Base-by-base conservation (phyloP, 2,329 filamentous ascomycete genomes). In the Colletotrichum magnum region DNA sequence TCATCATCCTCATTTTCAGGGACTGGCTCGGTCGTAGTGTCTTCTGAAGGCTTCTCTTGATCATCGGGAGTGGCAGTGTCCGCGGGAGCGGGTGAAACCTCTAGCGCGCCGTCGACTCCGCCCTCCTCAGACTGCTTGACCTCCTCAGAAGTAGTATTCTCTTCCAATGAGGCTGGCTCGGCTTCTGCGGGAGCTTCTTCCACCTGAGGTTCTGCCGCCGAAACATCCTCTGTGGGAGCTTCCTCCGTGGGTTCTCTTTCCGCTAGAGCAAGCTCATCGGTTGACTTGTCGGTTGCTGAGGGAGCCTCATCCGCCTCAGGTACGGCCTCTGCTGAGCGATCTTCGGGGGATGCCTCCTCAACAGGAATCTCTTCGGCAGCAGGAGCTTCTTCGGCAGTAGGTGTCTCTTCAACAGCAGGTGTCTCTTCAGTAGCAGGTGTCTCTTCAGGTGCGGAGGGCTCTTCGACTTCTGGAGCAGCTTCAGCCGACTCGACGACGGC, bases 1-100 rank as follows among this genome's bases (percentile, higher is more conserved):
- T 53, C 53, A 39, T 51, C 50, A 5, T 58, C 48, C 39, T 72
- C 72, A 52, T 74, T 70, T 36, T 69, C 72, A 3, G n/a, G 41
- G 47, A 16, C 16, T 18, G 41, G 41, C 41, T 43, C 43, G 24
- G 32, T 12, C 16, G 9, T 39, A 12, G 39, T 45, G 3, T 50
- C 45, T 48, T n/a, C 45, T 48, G 45, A 48, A 21, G 45, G 45
- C n/a, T 48, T 48, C 18, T 48, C 45, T 47, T n/a, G n/a, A 9
- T 16, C 59, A 2, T 32, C 32, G n/a, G 6, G 41, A 43, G 41
- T 9, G 3, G 41, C 12, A 16, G 32, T 24, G 28, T 43, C 39
- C n/a, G 48, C 50, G 16, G 41, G 6, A 28, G 56, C 10, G 50
- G 15, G 12, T 5, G n/a, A 1, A 50, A n/a, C 10, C 47, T 24